Percentiles rank a stretch among this genome's conserved stretches.
These are phyloP conservation scores for Talaromyces funiculosus DNA, from an alignment of 2,329 filamentous ascomycete genomes.

Conservation along the genomic window DNA sequence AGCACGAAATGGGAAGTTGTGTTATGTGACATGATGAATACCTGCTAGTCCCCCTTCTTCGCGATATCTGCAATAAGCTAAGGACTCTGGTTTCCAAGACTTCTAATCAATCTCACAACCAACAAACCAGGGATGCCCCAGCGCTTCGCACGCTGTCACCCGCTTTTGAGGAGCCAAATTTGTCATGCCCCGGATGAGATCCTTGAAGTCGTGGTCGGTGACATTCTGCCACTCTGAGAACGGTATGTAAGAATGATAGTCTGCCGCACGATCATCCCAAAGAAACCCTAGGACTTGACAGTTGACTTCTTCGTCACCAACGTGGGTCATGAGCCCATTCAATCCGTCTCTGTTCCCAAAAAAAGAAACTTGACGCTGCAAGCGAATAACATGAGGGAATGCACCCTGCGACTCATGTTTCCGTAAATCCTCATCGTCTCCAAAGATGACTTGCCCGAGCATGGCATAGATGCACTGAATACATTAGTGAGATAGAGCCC, in stretches of 20 bases:
- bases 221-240: neutral
- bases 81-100: too few relatives aligned
- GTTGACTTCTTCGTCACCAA: neutral
- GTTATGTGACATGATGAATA: too few relatives aligned
- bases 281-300: neutral
- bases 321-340: neutral
- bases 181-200: neutral
- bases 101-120: too few relatives aligned
- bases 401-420: neutral
- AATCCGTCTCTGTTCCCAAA: neutral
- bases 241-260: neutral
- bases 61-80: too few relatives aligned
- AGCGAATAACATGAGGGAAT: neutral
- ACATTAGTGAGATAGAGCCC: neutral
- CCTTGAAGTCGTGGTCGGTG: neutral
- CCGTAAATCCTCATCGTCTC: neutral
- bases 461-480: neutral
- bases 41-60: too few relatives aligned
- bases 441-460: neutral
- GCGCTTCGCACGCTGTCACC: neutral
- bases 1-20: too few relatives aligned
- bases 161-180: neutral
- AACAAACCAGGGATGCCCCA: slow-evolving; percentile 2
- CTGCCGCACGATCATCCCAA: neutral
- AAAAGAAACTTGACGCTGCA: neutral